Conservation (phyloP, 805 yeast species). For the Candida orba region DNA sequence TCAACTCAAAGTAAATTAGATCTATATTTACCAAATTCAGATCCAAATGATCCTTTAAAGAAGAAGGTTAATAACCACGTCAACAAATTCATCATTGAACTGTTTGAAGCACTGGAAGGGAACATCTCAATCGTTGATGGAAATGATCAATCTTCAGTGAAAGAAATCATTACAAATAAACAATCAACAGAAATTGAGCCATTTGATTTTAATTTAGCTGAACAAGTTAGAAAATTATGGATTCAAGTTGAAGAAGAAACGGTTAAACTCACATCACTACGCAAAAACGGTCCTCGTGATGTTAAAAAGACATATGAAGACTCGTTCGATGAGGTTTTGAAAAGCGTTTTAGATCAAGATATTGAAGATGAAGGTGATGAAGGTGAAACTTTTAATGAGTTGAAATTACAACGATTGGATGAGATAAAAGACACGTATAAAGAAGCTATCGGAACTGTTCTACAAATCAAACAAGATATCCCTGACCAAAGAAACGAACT, state of each 20-base stretch:
- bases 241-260: slow-evolving; percentile 58
- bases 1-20: slow-evolving; percentile 40
- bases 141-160: slow-evolving; percentile 14
- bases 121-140: slow-evolving; percentile 54
- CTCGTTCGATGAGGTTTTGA: slow-evolving; percentile 26
- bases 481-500: slow-evolving; percentile 24
- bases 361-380: slow-evolving; percentile 5
- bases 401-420: slow-evolving; percentile 5
- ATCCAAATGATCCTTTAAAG: slow-evolving; percentile 38
- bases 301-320: slow-evolving; percentile 32
- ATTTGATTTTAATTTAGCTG: slow-evolving; percentile 59
- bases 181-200: slow-evolving; percentile 45
- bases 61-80: slow-evolving; percentile 35
- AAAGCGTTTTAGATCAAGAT: not conserved
- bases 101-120: slow-evolving; percentile 50
- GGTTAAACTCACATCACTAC: slow-evolving; percentile 44
- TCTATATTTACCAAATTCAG: slow-evolving; percentile 37
- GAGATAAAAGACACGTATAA: slow-evolving; percentile 9
- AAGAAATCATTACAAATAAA: not conserved
- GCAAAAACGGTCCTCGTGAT: slow-evolving; percentile 44
- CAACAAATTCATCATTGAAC: slow-evolving; percentile 39
- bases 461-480: slow-evolving; percentile 11
- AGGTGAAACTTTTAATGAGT: not conserved
- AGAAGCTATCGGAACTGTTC: slow-evolving; percentile 15
- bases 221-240: slow-evolving; percentile 47